phyloP scores from a whole-genome alignment of 768 basidiomycete genomes.

The Amanita subjunquillea region DNA sequence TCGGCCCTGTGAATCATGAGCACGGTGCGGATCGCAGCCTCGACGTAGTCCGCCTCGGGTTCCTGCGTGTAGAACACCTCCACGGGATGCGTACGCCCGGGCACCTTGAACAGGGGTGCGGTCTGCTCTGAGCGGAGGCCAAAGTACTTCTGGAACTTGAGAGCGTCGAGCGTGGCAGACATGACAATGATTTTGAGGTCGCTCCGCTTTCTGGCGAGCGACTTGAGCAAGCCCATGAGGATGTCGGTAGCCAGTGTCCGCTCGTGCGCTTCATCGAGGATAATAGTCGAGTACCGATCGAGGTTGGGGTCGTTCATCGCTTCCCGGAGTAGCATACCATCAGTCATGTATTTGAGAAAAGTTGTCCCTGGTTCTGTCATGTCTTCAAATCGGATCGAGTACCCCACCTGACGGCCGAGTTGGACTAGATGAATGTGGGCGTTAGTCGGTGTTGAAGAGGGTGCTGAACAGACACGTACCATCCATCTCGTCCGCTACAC shows the following conservation, averaged over 20 bases:
- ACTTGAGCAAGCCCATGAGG: conserved; percentile 93
- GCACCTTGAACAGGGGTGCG: conserved; percentile 83
- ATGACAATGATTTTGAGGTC: conserved; percentile 98
- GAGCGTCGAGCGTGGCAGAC: conserved; percentile 94
- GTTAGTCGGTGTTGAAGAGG: not conserved
- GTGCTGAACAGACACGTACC: conserved; percentile 37
- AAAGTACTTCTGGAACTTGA: conserved; percentile 97
- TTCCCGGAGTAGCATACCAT: conserved; percentile 97
- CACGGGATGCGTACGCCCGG: conserved; percentile 90
- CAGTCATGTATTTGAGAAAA: conserved; percentile 99
- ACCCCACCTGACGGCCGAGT: conserved; percentile 92
- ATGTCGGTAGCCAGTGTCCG: conserved; percentile 97
- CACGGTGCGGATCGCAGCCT: conserved; percentile 93
- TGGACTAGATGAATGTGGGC: conserved; percentile 43
- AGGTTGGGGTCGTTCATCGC: conserved; percentile 95
- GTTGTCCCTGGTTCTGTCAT: conserved; percentile 86
- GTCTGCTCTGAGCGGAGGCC: conserved; percentile 30
- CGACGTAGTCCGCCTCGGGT: conserved; percentile 92
- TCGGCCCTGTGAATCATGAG: conserved; percentile 97
- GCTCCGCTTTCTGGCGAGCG: conserved; percentile 63
- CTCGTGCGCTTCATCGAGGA: conserved; percentile 98
- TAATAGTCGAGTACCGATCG: conserved; percentile 90
- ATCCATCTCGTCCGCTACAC: conserved; percentile 99
- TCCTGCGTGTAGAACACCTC: conserved; percentile 93
- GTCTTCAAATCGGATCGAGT: conserved; percentile 98